phyloP scores from a whole-genome alignment of 2,329 filamentous ascomycete genomes.

The Trichoderma sp. region DNA sequence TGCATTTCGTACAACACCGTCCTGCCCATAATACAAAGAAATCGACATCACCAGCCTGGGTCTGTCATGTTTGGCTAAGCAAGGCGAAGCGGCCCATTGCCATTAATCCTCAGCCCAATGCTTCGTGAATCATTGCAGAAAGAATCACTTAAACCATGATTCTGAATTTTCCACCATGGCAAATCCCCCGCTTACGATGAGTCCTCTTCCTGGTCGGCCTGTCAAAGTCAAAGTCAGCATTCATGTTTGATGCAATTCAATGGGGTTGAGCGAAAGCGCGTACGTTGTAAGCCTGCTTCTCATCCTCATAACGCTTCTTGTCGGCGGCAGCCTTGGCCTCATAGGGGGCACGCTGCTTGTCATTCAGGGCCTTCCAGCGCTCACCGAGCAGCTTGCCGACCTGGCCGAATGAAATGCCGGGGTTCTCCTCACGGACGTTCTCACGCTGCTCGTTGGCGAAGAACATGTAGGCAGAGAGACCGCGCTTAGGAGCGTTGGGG shows the following conservation, averaged over 20 bases:
- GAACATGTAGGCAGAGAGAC: slow-evolving; percentile 99
- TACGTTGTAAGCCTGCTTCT: slow-evolving; percentile 93
- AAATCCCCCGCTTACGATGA: slow-evolving; percentile 21
- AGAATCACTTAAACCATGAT: slow-evolving; percentile 11
- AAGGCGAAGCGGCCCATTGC: background rate
- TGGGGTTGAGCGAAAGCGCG: slow-evolving; percentile 34
- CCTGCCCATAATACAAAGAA: slow-evolving; percentile 39
- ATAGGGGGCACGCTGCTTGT: slow-evolving; percentile 90
- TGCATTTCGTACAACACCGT: slow-evolving; percentile 44
- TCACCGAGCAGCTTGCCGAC: slow-evolving; percentile 98
- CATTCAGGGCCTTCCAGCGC: slow-evolving; percentile 95
- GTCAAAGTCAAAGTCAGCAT: slow-evolving; percentile 11
- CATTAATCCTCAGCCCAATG: slow-evolving; percentile 1
- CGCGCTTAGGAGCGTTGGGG: slow-evolving; percentile 97
- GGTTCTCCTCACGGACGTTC: slow-evolving; percentile 97
- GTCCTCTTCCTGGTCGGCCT: slow-evolving; percentile 27
- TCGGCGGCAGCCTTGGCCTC: slow-evolving; percentile 94
- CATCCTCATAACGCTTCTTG: slow-evolving; percentile 99
- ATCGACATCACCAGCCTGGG: slow-evolving; percentile 24
- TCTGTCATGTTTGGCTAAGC: background rate
- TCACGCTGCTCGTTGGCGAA: slow-evolving; percentile 99
- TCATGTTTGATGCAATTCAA: background rate
- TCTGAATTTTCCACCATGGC: background rate
- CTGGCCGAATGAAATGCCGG: slow-evolving; percentile 96
- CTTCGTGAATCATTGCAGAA: slow-evolving; percentile 15